phyloP scores from a whole-genome alignment of 78 protist species.

The Diacronema lutheri region DNA sequence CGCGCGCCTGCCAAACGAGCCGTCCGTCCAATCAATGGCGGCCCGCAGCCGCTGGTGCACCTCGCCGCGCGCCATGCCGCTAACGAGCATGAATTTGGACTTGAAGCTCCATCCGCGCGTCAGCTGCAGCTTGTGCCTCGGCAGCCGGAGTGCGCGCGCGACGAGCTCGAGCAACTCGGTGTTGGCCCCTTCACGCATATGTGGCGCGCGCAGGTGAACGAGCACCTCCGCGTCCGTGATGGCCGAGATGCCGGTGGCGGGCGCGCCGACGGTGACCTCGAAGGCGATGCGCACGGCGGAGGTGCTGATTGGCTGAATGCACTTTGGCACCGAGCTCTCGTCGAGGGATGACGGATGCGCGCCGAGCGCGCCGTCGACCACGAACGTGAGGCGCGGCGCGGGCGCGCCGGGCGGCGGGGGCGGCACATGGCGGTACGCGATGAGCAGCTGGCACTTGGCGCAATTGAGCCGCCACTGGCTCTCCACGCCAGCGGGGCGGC shows the following conservation, averaged over 20 bases:
- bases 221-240: neutral
- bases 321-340: neutral
- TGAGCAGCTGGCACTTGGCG: neutral
- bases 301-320: neutral
- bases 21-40: too few species aligned
- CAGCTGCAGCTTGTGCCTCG: neutral
- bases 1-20: too few species aligned
- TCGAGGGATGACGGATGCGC: neutral
- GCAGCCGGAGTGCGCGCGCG: neutral
- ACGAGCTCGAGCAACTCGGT: neutral
- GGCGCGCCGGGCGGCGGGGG: too few species aligned
- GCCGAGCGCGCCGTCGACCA: neutral
- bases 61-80: too few species aligned
- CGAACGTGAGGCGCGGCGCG: neutral
- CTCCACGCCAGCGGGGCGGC: neutral
- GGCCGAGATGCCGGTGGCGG: neutral
- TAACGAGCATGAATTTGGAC: neutral
- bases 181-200: neutral
- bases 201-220: neutral
- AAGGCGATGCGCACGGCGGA: neutral
- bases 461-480: conserved; percentile 1
- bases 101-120: neutral
- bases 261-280: neutral
- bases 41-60: too few species aligned
- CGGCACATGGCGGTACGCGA: neutral